Evolutionary conservation across 495 filamentous ascomycete genomes (phyloP).

Genomic region (Neurospora intermedia): DNA sequence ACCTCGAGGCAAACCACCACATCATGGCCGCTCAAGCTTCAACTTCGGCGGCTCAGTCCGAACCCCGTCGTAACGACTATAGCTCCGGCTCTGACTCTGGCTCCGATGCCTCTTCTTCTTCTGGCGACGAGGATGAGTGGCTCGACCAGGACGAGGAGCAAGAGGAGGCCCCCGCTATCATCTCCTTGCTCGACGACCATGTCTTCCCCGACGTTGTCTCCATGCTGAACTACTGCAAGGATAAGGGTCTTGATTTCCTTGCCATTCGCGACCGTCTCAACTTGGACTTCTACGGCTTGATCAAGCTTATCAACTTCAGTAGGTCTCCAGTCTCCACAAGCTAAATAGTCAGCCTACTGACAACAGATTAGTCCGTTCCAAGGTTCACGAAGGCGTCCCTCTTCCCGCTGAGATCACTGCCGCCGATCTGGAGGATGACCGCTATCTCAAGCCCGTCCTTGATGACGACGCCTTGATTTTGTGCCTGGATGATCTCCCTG

Average conservation of each 20-base stretch:
- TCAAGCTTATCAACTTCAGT: conserved; percentile 80
- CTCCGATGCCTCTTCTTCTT: conserved; percentile 10
- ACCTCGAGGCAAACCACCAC: background rate
- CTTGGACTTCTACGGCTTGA: conserved; percentile 70
- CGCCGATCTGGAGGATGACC: conserved; percentile 57
- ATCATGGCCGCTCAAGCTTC: background rate
- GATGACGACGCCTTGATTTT: conserved; percentile 84
- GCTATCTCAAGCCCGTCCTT: conserved; percentile 71
- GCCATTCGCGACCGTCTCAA: conserved; percentile 49
- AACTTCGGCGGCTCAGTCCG: conserved; percentile 1
- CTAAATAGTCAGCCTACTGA: background rate
- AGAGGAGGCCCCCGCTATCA: conserved; percentile 45
- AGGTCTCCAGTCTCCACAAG: conserved; percentile 5
- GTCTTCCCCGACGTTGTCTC: conserved; percentile 52
- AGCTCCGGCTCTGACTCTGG: conserved; percentile 8
- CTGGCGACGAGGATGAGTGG: conserved; percentile 58
- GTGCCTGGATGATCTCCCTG: conserved; percentile 64
- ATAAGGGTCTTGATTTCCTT: conserved; percentile 63
- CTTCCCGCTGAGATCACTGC: conserved; percentile 45
- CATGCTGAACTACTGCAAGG: conserved; percentile 65
- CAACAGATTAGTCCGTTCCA: conserved; percentile 24
- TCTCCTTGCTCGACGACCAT: conserved; percentile 60
- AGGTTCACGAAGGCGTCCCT: conserved; percentile 33
- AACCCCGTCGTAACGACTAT: background rate
- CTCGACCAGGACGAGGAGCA: conserved; percentile 61